These are phyloP conservation scores for Neonectria punicea DNA, from an alignment of 2,329 filamentous ascomycete species.

Conservation along the genomic window DNA sequence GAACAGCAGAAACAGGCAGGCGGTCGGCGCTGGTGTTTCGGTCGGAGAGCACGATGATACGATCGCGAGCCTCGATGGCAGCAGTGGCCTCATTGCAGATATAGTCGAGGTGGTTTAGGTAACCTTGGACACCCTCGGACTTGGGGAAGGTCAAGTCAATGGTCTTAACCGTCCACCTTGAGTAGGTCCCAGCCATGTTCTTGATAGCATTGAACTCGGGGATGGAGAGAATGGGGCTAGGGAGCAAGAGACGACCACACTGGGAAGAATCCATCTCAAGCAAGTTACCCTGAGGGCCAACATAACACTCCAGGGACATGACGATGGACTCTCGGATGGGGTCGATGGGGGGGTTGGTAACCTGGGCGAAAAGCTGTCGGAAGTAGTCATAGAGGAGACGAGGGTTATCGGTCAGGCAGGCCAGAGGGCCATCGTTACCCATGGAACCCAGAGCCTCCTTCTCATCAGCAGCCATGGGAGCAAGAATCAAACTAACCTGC, in stretches of 20 bases:
- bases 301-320: constrained; percentile 97
- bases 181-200: constrained; percentile 77
- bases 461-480: constrained; percentile 95
- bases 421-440: constrained; percentile 95
- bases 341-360: constrained; percentile 97
- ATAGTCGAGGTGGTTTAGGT: constrained; percentile 85
- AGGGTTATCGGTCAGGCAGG: constrained; percentile 89
- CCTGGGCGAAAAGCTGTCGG: constrained; percentile 96
- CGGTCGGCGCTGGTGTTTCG: constrained; percentile 85
- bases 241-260: constrained; percentile 85
- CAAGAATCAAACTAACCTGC: constrained; percentile 90
- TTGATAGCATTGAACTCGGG: constrained; percentile 90
- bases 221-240: constrained; percentile 88
- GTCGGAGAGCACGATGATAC: constrained; percentile 89
- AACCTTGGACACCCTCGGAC: constrained; percentile 82
- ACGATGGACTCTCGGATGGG: constrained; percentile 97
- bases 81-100: constrained; percentile 88
- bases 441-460: constrained; percentile 98
- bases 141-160: constrained; percentile 97
- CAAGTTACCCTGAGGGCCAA: constrained; percentile 94
- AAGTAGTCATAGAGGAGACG: constrained; percentile 96
- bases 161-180: constrained; percentile 85
- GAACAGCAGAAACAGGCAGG: constrained; percentile 84
- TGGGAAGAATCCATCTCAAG: constrained; percentile 93
- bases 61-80: constrained; percentile 84